A percentile compares a stretch with the other conserved stretches of the same genome.
These are phyloP conservation scores for Coccomyxa sp. DNA, from an alignment of 139 green algal species.

Conservation along the genomic window DNA sequence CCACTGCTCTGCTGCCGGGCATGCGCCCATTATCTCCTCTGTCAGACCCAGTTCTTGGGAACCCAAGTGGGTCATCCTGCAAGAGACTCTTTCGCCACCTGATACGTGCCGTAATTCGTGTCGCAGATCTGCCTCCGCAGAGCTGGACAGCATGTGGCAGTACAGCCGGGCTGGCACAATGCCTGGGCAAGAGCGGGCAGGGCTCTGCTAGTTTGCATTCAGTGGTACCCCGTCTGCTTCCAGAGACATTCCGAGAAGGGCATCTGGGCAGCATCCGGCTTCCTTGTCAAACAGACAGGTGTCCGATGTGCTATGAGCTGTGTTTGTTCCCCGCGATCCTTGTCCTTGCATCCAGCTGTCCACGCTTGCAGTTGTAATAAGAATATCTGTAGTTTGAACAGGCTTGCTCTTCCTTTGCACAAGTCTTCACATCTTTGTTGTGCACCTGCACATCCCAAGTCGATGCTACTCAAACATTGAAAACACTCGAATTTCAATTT, in stretches of 20 bases:
- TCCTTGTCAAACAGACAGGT: background rate
- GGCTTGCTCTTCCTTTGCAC: conserved; percentile 45
- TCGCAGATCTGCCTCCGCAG: too few species aligned
- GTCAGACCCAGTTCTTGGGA: too few species aligned
- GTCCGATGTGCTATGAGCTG: background rate
- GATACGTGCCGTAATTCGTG: too few species aligned
- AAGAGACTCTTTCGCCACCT: too few species aligned
- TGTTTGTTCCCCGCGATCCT: conserved; percentile 75
- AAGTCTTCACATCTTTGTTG: conserved; percentile 47
- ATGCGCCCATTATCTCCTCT: too few species aligned
- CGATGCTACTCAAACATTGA: background rate
- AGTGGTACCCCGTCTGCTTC: background rate
- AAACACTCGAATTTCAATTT: background rate
- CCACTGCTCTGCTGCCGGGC: too few species aligned
- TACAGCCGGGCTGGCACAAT: background rate
- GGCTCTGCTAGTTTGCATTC: background rate
- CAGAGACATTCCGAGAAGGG: background rate
- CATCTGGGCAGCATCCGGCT: background rate
- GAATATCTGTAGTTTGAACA: conserved; percentile 58
- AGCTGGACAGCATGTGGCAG: background rate
- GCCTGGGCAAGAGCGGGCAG: background rate
- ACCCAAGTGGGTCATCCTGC: too few species aligned
- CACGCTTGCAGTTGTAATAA: conserved; percentile 62
- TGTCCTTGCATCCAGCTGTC: conserved; percentile 65
- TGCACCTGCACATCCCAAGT: conserved; percentile 27